Percentiles rank a stretch among this genome's conserved stretches.
These are phyloP conservation scores for Beauveria sp. DNA, from an alignment of 2,329 filamentous ascomycete genomes.

Conservation along the genomic window DNA sequence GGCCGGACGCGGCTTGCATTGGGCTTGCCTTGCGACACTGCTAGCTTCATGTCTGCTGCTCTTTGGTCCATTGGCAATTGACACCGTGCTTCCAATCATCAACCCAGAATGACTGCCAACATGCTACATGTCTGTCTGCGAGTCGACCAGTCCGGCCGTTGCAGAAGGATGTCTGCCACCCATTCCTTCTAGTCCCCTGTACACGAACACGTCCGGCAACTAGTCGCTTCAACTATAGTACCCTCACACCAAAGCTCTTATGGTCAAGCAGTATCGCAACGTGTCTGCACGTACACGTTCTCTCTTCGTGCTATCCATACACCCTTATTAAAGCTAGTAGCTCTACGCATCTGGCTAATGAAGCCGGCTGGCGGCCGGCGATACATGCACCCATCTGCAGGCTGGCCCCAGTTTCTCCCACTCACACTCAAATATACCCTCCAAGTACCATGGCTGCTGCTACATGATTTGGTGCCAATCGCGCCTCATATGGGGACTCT, in stretches of 20 bases:
- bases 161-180: neutral
- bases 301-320: neutral
- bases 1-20: conserved; percentile 10
- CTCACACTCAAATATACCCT: conserved; percentile 5
- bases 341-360: conserved; percentile 10
- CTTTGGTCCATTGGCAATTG: conserved; percentile 1
- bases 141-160: neutral
- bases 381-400: conserved; percentile 9
- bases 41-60: neutral
- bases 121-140: neutral
- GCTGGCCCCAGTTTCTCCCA: conserved; percentile 6
- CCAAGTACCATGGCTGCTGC: conserved; percentile 1
- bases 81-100: neutral
- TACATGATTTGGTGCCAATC: conserved; percentile 9
- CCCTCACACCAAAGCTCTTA: neutral
- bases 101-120: neutral
- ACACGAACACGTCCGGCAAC: neutral
- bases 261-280: neutral
- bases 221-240: neutral
- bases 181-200: neutral
- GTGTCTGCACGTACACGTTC: neutral
- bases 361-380: conserved; percentile 8
- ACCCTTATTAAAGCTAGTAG: neutral
- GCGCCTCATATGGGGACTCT: conserved; percentile 8
- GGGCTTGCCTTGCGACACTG: conserved; percentile 1